A percentile compares a stretch with the other conserved stretches of the same genome.
These are phyloP conservation scores for Paraglomus brasilianum DNA, from an alignment of 192 early-diverging fungal species.

Conservation along the genomic window DNA sequence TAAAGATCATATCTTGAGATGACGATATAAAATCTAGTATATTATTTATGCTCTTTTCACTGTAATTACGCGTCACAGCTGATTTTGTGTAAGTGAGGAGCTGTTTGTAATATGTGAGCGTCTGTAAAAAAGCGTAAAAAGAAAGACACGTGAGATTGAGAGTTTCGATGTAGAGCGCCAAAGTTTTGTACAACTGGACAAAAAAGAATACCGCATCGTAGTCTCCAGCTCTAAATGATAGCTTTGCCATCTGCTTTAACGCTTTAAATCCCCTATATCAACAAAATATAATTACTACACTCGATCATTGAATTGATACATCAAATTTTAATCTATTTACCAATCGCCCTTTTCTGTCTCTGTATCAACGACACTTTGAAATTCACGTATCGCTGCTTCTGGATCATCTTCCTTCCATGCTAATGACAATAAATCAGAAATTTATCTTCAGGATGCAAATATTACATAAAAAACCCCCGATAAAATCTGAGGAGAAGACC, in stretches of 20 bases:
- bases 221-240: slow-evolving; percentile 64
- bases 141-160: not conserved
- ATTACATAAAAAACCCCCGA: not conserved
- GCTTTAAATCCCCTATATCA: slow-evolving; percentile 84
- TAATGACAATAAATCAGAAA: slow-evolving; percentile 34
- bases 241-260: slow-evolving; percentile 83
- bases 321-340: slow-evolving; percentile 50
- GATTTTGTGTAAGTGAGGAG: slow-evolving; percentile 74
- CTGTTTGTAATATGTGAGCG: slow-evolving; percentile 68
- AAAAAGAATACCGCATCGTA: slow-evolving; percentile 56
- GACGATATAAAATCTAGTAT: slow-evolving; percentile 79
- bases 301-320: too few species aligned
- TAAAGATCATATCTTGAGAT: slow-evolving; percentile 72
- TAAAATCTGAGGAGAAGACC: too few species aligned
- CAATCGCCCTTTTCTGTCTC: slow-evolving; percentile 85
- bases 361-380: slow-evolving; percentile 73
- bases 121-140: slow-evolving; percentile 44
- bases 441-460: too few species aligned
- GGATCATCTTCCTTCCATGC: slow-evolving; percentile 78
- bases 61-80: slow-evolving; percentile 80
- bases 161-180: not conserved
- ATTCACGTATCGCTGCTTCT: slow-evolving; percentile 68
- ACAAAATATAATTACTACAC: not conserved
- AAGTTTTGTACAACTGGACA: not conserved
- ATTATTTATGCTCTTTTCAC: slow-evolving; percentile 90